Conservation (phyloP, 495 filamentous ascomycete genomes). For the Penicillium lagena region DNA sequence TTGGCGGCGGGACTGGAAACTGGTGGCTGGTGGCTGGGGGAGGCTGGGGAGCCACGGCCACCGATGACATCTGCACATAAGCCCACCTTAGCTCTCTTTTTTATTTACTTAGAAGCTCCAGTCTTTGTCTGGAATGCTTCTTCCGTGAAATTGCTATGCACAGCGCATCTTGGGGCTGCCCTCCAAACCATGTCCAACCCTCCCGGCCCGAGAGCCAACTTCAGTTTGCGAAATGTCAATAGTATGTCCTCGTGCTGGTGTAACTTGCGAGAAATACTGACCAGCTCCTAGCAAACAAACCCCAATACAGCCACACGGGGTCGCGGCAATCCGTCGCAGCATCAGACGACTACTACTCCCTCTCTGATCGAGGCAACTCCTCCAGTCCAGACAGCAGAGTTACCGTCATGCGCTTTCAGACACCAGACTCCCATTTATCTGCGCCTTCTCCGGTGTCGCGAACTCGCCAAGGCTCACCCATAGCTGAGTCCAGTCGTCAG, state of each 20-base stretch:
- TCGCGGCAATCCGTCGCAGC: slow-evolving; percentile 58
- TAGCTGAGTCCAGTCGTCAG: slow-evolving; percentile 9
- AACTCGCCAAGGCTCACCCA: slow-evolving; percentile 16
- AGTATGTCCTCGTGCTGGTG: slow-evolving; percentile 10
- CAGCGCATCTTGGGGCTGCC: too few species aligned
- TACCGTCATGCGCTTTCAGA: slow-evolving; percentile 45
- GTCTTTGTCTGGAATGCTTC: too few species aligned
- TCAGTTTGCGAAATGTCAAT: slow-evolving; percentile 26
- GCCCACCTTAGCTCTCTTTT: too few species aligned
- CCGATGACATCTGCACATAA: too few species aligned
- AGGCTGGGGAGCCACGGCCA: slow-evolving; percentile 14
- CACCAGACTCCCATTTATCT: slow-evolving; percentile 37
- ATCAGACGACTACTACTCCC: slow-evolving; percentile 65
- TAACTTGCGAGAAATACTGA: background rate
- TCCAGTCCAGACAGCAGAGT: slow-evolving; percentile 39
- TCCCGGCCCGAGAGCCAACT: slow-evolving; percentile 11
- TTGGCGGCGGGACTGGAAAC: background rate
- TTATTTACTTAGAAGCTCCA: too few species aligned
- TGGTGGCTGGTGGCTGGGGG: slow-evolving; percentile 20
- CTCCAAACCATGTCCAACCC: too few species aligned
- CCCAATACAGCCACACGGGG: slow-evolving; percentile 45
- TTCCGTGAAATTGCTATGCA: too few species aligned
- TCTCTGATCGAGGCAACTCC: slow-evolving; percentile 42
- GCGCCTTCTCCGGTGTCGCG: slow-evolving; percentile 24
- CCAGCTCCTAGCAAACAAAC: slow-evolving; percentile 36